Evolutionary conservation across 352 stramenopile species (phyloP).

Genomic region (Thraustochytrium striatum): DNA sequence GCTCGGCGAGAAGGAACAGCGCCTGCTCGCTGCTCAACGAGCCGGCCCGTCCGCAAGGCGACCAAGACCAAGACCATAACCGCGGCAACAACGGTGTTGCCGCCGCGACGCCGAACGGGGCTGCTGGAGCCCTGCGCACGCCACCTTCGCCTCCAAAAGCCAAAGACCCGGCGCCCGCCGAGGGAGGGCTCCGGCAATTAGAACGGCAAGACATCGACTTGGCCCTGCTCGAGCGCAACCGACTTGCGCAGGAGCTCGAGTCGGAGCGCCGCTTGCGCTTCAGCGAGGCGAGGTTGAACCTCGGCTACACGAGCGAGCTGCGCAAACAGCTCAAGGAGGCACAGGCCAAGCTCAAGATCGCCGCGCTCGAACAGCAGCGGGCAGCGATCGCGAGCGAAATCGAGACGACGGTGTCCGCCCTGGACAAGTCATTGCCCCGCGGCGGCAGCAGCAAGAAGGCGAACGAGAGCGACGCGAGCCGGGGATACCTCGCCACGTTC

Average conservation of each 20-base stretch:
- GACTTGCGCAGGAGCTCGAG: slow-evolving; percentile 27
- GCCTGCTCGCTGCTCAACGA: slow-evolving; percentile 25
- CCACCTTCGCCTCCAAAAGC: no score
- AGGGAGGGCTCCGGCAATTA: no score
- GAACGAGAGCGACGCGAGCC: neutral
- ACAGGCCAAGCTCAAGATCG: neutral
- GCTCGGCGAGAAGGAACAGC: slow-evolving; percentile 32
- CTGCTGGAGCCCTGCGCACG: no score
- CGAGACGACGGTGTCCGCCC: neutral
- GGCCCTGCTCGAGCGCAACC: slow-evolving; percentile 33
- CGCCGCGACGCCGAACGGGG: no score
- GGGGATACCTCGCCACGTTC: slow-evolving; percentile 9
- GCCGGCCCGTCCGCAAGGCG: no score
- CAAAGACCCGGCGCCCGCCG: no score
- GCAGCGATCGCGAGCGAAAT: neutral
- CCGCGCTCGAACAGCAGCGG: neutral
- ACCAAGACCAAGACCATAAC: no score
- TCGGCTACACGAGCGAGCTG: slow-evolving; percentile 28
- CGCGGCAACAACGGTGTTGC: no score
- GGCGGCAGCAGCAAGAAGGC: neutral
- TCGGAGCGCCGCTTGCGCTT: slow-evolving; percentile 18
- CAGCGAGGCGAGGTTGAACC: slow-evolving; percentile 20
- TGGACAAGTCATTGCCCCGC: neutral
- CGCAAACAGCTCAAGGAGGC: slow-evolving; percentile 27
- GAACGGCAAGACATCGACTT: no score